Evolutionary conservation across 768 basidiomycete species (phyloP), one percentile per base, ranked within the genome.

Genomic region (Vararia minispora): DNA sequence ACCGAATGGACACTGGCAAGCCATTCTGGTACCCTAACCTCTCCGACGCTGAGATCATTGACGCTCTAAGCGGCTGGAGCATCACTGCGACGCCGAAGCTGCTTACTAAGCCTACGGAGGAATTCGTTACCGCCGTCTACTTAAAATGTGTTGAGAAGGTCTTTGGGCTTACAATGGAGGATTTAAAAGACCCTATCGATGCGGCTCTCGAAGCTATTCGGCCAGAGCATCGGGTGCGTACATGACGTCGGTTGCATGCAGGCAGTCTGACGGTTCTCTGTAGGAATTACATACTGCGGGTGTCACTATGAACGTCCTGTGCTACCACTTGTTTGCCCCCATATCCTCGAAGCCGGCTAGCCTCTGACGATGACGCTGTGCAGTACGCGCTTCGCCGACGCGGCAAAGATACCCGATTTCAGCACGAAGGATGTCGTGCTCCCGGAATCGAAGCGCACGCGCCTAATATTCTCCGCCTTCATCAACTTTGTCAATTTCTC

Each of bases 401-500:
- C 84, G 0, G 81, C 87, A 5, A 67, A 77, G 49, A 73, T 86
- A 27, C 72, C 79, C 39, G 77, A 83, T 54, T 91, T 94, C 56
- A 77, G 68, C 45, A 63, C 83, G 37, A 74, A 66, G 46, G 91
- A 95, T 47, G 56, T 94, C 13, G 66, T 67, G 39, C 68, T 64
- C 32, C 91, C 91, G 1, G 80, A 86, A 6, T 62, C 74, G 20
- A 72, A 79, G 28, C 77, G 91, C 21, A 85, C 88, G 0, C 68
- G 80, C 21, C 66, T 72, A 37, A 65, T 84, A 28, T 71, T 95
- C 45, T 87, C 86, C 25, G 88, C 83, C 2, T 83, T 94, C 48
- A 86, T 92, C 65, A 95, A 95, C 60, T 88, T 92, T 56, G 74
- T 89, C 58, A 88, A 87, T 58, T 94, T 91, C 57, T 79, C 77